Percentiles rank a stretch among this genome's conserved stretches.
phyloP scores from a whole-genome alignment of 1,139 yeast genomes.

The Kazachstania sp. region DNA sequence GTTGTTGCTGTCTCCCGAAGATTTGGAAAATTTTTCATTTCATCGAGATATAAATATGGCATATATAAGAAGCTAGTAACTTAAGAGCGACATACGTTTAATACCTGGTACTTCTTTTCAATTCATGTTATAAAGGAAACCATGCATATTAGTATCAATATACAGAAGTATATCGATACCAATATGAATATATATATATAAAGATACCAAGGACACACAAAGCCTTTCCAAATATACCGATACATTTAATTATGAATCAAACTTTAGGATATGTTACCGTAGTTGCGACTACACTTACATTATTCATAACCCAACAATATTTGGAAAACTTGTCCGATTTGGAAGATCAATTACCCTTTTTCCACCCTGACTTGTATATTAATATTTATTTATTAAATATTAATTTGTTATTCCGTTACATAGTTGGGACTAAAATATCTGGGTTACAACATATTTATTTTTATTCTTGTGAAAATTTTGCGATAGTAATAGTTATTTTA shows the following conservation, averaged over 20 bases:
- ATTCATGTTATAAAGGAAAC: no score
- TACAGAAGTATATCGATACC: background rate
- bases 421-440: constrained; percentile 18
- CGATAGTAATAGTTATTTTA: background rate
- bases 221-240: constrained; percentile 18
- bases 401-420: constrained; percentile 7
- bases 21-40: no score
- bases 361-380: constrained; percentile 22
- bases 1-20: no score
- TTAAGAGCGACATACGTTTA: no score
- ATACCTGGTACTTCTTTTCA: no score
- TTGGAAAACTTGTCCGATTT: constrained; percentile 22
- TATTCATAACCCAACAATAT: constrained; percentile 18
- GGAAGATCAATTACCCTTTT: constrained; percentile 21
- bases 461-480: background rate
- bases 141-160: no score
- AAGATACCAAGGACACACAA: constrained; percentile 14
- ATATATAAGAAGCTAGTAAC: no score
- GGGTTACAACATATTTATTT: constrained; percentile 9
- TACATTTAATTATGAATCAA: background rate
- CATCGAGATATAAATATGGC: no score
- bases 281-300: constrained; percentile 23
- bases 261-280: constrained; percentile 19
- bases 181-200: background rate
- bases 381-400: background rate